Conservation (phyloP, 2,329 filamentous ascomycete genomes). For the Ceratocystiopsis minuta region DNA sequence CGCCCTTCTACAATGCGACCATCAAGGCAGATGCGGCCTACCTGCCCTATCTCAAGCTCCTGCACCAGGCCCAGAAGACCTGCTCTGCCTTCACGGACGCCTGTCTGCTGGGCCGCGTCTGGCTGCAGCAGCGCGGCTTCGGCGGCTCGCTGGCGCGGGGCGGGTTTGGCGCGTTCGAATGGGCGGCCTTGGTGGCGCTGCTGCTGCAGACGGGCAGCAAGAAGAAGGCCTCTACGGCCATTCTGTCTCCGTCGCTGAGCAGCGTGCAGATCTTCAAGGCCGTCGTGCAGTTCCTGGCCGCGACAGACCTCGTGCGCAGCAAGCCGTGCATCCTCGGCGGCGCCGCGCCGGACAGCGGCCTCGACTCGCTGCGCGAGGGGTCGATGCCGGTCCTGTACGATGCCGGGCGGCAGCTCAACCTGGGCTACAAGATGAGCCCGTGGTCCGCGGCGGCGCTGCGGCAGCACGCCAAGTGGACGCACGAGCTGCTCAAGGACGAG, state of each 20-base stretch:
- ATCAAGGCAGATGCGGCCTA: conserved; percentile 62
- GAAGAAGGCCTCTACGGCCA: conserved; percentile 25
- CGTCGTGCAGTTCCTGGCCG: conserved; percentile 68
- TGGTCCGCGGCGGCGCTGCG: conserved; percentile 66
- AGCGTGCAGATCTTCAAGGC: conserved; percentile 92
- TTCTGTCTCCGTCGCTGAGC: conserved; percentile 66
- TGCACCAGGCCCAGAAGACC: conserved; percentile 50
- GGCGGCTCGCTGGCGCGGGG: conserved; percentile 49
- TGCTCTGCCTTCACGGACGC: conserved; percentile 65
- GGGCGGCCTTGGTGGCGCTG: conserved; percentile 62
- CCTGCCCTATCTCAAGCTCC: conserved; percentile 54
- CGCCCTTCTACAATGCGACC: conserved; percentile 78
- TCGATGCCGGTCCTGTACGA: conserved; percentile 60
- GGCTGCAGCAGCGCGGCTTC: conserved; percentile 79
- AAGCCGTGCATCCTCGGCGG: conserved; percentile 41
- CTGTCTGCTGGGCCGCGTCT: conserved; percentile 69
- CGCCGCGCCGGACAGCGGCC: conserved; percentile 18
- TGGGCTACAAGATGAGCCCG: conserved; percentile 76
- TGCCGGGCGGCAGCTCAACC: conserved; percentile 52
- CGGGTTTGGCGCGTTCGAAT: conserved; percentile 89
- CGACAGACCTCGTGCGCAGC: conserved; percentile 46
- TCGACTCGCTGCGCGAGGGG: conserved; percentile 21
- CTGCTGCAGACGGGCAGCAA: conserved; percentile 61
- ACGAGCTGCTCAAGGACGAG: conserved; percentile 57
- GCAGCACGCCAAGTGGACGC: conserved; percentile 55